Evolutionary conservation across 2,329 filamentous ascomycete species (phyloP).

Genomic region (Emydomyces testavorans): DNA sequence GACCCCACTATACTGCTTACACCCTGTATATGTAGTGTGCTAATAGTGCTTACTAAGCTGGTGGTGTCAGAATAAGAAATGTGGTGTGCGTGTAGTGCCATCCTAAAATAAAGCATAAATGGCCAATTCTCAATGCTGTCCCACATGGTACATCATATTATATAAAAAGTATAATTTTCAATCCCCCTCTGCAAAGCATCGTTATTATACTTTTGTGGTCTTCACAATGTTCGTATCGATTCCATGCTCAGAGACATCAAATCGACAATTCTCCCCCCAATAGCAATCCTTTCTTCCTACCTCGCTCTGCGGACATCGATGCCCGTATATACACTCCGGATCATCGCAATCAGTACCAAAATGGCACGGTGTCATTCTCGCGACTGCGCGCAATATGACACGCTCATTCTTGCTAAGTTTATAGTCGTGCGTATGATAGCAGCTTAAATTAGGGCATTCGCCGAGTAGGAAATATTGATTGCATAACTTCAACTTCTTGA

Average conservation of each 20-base stretch:
- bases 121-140: not conserved
- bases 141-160: conserved; percentile 1
- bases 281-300: conserved; percentile 45
- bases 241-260: conserved; percentile 46
- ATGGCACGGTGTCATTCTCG: conserved; percentile 52
- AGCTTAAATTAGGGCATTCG: conserved; percentile 47
- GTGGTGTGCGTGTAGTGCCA: too few relatives aligned
- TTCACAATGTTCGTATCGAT: conserved; percentile 48
- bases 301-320: conserved; percentile 47
- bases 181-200: too few relatives aligned
- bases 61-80: too few relatives aligned
- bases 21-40: too few relatives aligned
- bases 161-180: conserved; percentile 2
- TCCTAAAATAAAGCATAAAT: not conserved
- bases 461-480: conserved; percentile 50
- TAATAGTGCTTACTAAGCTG: too few relatives aligned
- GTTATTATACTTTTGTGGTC: conserved; percentile 16
- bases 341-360: conserved; percentile 49
- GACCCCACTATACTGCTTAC: too few relatives aligned
- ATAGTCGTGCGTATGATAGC: conserved; percentile 44
- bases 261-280: conserved; percentile 48
- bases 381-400: conserved; percentile 45
- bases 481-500: conserved; percentile 53
- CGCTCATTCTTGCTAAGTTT: conserved; percentile 44
- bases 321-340: conserved; percentile 51